Conservation (phyloP, 495 filamentous ascomycete species). For the Corynascus novoguineensis region DNA sequence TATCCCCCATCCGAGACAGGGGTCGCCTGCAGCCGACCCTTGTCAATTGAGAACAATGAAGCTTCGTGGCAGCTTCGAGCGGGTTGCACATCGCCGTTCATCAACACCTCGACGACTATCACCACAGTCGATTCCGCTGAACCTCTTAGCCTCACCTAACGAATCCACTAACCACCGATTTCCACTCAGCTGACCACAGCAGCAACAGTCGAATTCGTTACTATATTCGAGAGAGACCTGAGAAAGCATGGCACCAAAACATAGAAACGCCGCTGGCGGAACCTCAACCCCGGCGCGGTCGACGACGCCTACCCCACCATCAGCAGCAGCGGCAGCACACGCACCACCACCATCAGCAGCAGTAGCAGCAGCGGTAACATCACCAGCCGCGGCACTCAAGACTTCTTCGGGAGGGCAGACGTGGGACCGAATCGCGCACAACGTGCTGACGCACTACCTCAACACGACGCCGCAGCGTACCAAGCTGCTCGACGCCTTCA, state of each 20-base stretch:
- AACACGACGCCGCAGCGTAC: slow-evolving; percentile 79
- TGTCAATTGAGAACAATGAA: too few relatives aligned
- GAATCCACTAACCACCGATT: neutral
- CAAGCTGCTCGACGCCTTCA: slow-evolving; percentile 87
- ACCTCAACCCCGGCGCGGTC: slow-evolving; percentile 15
- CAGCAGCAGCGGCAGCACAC: neutral
- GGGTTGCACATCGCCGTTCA: too few relatives aligned
- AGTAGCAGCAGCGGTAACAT: slow-evolving; percentile 26
- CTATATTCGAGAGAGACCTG: too few relatives aligned
- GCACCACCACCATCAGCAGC: neutral
- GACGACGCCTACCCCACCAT: slow-evolving; percentile 5
- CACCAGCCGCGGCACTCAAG: too few relatives aligned
- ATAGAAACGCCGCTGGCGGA: slow-evolving; percentile 15
- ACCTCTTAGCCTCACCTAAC: too few relatives aligned
- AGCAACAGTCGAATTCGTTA: neutral
- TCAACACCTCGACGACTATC: too few relatives aligned
- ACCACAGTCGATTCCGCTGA: too few relatives aligned
- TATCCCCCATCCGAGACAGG: too few relatives aligned
- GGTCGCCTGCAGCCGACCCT: too few relatives aligned
- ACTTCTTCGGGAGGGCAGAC: slow-evolving; percentile 21
- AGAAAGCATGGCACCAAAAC: slow-evolving; percentile 36
- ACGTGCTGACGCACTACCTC: slow-evolving; percentile 71
- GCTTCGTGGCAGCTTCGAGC: too few relatives aligned
- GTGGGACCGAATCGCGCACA: slow-evolving; percentile 41
- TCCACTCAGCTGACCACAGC: neutral